A percentile compares a stretch with the other conserved stretches of the same genome.
phyloP scores from a whole-genome alignment of 1,284 basidiomycete species.

The Sporisorium iseilematis-ciliati region DNA sequence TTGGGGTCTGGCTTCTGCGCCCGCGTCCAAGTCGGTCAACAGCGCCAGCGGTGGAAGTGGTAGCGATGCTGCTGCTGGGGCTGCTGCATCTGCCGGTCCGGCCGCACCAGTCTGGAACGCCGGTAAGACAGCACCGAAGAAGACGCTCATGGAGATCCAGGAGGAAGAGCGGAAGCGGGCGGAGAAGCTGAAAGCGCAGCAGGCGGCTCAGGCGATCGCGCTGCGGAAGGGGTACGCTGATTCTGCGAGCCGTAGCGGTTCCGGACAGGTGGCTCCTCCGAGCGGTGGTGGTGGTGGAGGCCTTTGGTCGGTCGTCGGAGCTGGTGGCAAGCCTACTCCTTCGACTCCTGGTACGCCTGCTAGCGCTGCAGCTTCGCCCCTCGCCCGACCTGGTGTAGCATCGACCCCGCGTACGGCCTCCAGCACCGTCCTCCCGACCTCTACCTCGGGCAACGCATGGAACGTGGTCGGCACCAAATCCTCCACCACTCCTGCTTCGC shows the following conservation, averaged over 20 bases:
- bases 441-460: constrained; percentile 27
- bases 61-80: constrained; percentile 78
- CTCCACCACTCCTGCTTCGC: constrained; percentile 45
- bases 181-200: constrained; percentile 74
- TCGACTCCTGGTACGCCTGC: constrained; percentile 38
- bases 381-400: constrained; percentile 5
- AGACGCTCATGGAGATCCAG: constrained; percentile 98
- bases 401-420: constrained; percentile 13
- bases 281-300: constrained; percentile 70
- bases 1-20: constrained; percentile 71
- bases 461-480: constrained; percentile 29
- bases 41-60: constrained; percentile 66
- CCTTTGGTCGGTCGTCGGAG: constrained; percentile 87
- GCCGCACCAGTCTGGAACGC: constrained; percentile 66
- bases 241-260: constrained; percentile 69
- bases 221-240: constrained; percentile 79
- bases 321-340: constrained; percentile 77
- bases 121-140: constrained; percentile 75
- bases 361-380: constrained; percentile 55
- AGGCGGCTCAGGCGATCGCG: constrained; percentile 70
- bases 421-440: constrained; percentile 9
- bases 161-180: constrained; percentile 84
- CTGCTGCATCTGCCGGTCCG: constrained; percentile 75
- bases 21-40: constrained; percentile 66
- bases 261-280: constrained; percentile 49